Evolutionary conservation across 495 filamentous ascomycete genomes (phyloP), one percentile per base, ranked within the genome.

Genomic region (Penicillium soppii): DNA sequence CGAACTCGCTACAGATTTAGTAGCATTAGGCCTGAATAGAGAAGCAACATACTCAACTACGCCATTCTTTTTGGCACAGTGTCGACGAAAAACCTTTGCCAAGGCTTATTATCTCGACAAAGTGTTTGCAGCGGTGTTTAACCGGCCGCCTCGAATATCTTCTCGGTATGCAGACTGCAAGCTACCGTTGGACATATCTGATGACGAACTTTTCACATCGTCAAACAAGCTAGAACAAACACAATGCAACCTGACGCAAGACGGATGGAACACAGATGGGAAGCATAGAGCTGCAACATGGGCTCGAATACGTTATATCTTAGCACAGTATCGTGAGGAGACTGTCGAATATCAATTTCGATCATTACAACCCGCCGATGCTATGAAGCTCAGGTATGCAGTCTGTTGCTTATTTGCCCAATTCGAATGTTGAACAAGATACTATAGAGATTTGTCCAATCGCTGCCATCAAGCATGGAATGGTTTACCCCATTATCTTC

Each of bases 101-200:
- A 51, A 45, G 25, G 54, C 43, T 26, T 61, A 61, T 52, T 57
- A 57, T 25, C 37, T 61, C 5, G 58, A 61, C 15, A 61, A 61
- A 27, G 43, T 61, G 42, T 57, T 61, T n/a, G 54, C 36, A 22
- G 12, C 53, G 42, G 30, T 61, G 5, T 57, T 61, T 26, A 54
- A 54, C 42, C 58, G 37, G 20, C 58, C 58, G 15, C 54, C 58
- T 26, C 54, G 58, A 9, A 61, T 61, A 15, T 49, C 58, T 1
- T 30, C 54, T 39, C 50, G 42, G 43, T 43, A 57, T 42, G 48
- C 40, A 4, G 57, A 60, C 26, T 37, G 43, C 53, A 53, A 53
- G 15, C 54, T 56, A 5, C 57, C 57, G 20, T 53, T 60, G 32
- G 57, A 60, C 50, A 21, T 60, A 30, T 49, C 57, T 43, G 44